phyloP scores from a whole-genome alignment of 495 filamentous ascomycete genomes.

The Recurvomyces mirabilis region DNA sequence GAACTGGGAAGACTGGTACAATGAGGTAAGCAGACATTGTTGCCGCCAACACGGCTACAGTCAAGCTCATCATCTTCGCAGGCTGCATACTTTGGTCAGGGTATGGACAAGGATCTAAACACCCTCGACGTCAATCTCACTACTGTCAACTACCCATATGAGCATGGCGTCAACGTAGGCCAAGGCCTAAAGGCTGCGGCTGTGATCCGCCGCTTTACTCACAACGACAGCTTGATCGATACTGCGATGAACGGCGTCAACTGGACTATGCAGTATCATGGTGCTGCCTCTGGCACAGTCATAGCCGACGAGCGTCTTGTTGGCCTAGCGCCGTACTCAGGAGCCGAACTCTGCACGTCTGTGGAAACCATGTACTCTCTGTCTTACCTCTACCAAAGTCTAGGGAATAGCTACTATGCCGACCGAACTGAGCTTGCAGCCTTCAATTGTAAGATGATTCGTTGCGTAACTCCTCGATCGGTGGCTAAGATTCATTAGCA shows the following conservation, averaged over 20 bases:
- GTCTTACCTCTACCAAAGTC: conserved; percentile 27
- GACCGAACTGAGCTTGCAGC: conserved; percentile 46
- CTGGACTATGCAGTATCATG: conserved; percentile 40
- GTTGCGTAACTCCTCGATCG: no score
- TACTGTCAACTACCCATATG: conserved; percentile 27
- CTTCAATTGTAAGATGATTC: conserved; percentile 53
- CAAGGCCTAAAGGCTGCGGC: conserved; percentile 39
- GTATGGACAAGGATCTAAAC: conserved; percentile 30
- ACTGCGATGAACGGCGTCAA: conserved; percentile 36
- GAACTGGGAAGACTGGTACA: conserved; percentile 39
- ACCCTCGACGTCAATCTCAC: conserved; percentile 26
- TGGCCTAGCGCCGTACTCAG: conserved; percentile 22
- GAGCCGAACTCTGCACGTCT: conserved; percentile 17
- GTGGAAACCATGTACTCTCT: conserved; percentile 27
- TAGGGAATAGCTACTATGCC: conserved; percentile 43
- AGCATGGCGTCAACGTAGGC: conserved; percentile 41
- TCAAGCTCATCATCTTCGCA: neutral
- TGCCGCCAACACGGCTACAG: neutral
- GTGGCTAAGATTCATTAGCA: no score
- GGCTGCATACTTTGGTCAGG: conserved; percentile 10
- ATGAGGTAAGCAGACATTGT: conserved; percentile 6
- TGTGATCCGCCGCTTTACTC: conserved; percentile 33
- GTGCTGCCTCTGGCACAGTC: conserved; percentile 23
- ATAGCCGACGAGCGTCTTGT: conserved; percentile 26
- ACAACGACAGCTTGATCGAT: conserved; percentile 33